These are phyloP conservation scores for Crithidia thermophila DNA, from an alignment of 208 protist genomes.

Conservation along the genomic window DNA sequence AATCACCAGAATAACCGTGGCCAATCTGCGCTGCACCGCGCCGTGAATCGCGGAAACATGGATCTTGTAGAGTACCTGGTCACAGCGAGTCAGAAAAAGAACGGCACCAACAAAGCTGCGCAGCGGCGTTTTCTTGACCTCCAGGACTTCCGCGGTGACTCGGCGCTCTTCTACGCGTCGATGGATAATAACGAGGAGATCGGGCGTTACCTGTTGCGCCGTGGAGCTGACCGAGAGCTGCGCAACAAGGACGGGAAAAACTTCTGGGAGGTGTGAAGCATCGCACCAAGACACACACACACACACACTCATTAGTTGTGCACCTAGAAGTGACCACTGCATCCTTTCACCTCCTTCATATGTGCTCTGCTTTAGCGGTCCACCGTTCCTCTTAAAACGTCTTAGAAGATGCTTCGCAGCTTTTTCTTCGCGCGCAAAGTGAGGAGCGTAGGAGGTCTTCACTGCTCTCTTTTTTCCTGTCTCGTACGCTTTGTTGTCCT, in stretches of 20 bases:
- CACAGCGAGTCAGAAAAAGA: conserved; percentile 43
- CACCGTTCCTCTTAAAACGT: too few species aligned
- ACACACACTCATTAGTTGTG: neutral
- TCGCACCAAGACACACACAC: neutral
- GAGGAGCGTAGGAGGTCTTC: too few species aligned
- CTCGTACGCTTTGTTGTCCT: neutral
- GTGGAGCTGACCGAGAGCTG: conserved; percentile 78
- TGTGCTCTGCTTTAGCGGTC: too few species aligned
- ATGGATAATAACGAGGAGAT: conserved; percentile 93
- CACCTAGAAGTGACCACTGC: neutral
- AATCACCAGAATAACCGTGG: conserved; percentile 67
- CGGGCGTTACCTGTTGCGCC: conserved; percentile 77
- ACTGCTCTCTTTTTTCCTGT: conserved; percentile 3
- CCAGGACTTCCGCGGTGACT: conserved; percentile 83
- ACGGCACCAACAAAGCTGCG: conserved; percentile 30
- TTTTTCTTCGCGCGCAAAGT: too few species aligned
- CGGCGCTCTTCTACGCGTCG: conserved; percentile 90
- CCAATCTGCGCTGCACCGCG: conserved; percentile 84
- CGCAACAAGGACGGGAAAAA: conserved; percentile 90
- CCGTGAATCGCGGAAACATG: conserved; percentile 61
- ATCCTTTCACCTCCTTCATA: too few species aligned
- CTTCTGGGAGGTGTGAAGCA: conserved; percentile 85
- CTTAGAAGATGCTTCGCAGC: too few species aligned
- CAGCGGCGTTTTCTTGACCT: conserved; percentile 83
- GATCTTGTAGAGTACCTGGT: conserved; percentile 88